Conservation (phyloP, 441 rosid species). For the Codiaeum variegatum region DNA sequence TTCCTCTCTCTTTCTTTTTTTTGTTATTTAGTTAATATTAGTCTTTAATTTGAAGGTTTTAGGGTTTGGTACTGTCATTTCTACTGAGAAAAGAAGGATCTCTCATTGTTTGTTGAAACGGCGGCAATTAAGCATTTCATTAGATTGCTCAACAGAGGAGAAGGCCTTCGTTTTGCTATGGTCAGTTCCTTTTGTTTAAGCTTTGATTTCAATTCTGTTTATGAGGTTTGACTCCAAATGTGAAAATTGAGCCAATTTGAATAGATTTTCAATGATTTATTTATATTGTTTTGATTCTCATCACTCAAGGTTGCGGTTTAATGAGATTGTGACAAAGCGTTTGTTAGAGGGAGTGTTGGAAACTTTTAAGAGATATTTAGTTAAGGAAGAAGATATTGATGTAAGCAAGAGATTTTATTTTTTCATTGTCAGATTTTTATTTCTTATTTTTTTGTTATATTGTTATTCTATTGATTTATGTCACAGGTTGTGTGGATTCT, state of each 20-base stretch:
- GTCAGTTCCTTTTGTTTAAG: constrained; percentile 28
- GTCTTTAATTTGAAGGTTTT: constrained; percentile 1
- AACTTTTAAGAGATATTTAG: constrained; percentile 73
- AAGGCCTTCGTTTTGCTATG: constrained; percentile 85
- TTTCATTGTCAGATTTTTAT: too few species aligned
- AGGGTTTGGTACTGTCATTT: constrained; percentile 33
- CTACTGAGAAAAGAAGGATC: constrained; percentile 32
- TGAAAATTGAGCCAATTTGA: background rate
- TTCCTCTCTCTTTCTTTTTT: too few species aligned
- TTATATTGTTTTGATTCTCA: too few species aligned
- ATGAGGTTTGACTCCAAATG: background rate
- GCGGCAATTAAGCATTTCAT: constrained; percentile 51
- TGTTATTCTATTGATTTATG: constrained; percentile 14
- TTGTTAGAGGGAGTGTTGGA: constrained; percentile 87
- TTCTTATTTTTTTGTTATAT: too few species aligned
- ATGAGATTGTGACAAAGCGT: constrained; percentile 76
- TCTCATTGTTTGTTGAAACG: constrained; percentile 34
- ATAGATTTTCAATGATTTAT: too few species aligned
- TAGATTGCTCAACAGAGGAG: constrained; percentile 58
- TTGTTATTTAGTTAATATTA: too few species aligned
- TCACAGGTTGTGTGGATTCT: constrained; percentile 94
- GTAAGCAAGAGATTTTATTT: too few species aligned
- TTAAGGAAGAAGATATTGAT: constrained; percentile 73
- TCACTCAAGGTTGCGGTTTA: constrained; percentile 77
- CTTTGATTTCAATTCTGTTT: background rate